phyloP scores from a whole-genome alignment of 2,329 filamentous ascomycete genomes.

The Magnaporthiopsis incrustans region DNA sequence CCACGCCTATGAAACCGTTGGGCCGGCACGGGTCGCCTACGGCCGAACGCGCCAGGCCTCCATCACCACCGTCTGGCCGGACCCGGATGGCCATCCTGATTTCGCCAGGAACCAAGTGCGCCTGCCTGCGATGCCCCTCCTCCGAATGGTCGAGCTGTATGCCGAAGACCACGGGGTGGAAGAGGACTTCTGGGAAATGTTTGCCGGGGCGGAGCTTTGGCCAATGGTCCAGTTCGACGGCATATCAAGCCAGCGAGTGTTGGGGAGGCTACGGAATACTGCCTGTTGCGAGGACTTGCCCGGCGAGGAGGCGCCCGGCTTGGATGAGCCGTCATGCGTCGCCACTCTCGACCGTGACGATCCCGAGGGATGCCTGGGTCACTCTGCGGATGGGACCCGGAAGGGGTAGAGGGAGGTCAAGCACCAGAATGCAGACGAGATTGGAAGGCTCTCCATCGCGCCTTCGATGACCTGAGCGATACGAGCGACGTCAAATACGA shows the following conservation, averaged over 20 bases:
- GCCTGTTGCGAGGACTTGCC: background rate
- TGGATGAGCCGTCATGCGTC: background rate
- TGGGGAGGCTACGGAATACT: background rate
- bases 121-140: background rate
- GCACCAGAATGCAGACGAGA: background rate
- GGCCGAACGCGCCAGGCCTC: background rate
- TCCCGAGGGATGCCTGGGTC: background rate
- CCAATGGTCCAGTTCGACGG: conserved; percentile 4
- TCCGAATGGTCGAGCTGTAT: background rate
- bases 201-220: background rate
- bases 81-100: background rate
- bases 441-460: background rate
- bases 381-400: background rate
- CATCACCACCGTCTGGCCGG: conserved; percentile 1
- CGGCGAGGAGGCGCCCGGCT: background rate
- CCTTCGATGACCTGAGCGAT: background rate
- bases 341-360: background rate
- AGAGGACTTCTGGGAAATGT: background rate
- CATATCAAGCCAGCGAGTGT: background rate
- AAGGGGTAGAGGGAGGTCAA: background rate
- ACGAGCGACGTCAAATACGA: background rate
- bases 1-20: background rate
- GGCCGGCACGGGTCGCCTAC: background rate
- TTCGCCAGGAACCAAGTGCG: too few species aligned
- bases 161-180: background rate